These are phyloP conservation scores for Trypanosoma boissoni DNA, from an alignment of 208 protist genomes.

Conservation along the genomic window DNA sequence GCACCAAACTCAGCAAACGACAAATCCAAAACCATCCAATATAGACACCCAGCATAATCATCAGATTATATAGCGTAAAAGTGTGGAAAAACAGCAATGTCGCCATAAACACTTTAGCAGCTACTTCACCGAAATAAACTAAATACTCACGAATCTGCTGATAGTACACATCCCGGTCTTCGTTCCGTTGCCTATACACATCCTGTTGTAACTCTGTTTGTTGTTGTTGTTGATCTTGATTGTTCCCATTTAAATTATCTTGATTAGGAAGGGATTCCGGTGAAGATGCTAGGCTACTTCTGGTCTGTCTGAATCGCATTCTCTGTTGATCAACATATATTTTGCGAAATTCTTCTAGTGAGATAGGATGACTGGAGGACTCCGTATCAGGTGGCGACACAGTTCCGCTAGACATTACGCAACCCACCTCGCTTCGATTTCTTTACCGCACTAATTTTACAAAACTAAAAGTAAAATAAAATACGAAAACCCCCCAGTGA, in stretches of 20 bases:
- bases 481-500: not conserved
- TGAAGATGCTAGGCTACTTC: not conserved
- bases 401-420: not conserved
- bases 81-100: constrained; percentile 13
- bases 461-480: not conserved
- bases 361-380: not conserved
- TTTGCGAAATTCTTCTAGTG: not conserved
- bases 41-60: constrained; percentile 10
- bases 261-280: not conserved
- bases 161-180: not conserved
- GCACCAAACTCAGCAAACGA: too few relatives aligned
- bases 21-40: too few relatives aligned
- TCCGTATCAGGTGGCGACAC: not conserved
- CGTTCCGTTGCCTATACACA: not conserved
- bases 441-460: not conserved
- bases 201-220: not conserved
- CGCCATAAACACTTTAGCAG: not conserved
- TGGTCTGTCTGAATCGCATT: not conserved
- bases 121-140: not conserved
- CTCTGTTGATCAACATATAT: not conserved
- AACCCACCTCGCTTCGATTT: not conserved
- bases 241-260: too few relatives aligned
- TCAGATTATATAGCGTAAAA: constrained; percentile 5
- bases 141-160: not conserved
- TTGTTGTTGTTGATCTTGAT: constrained; percentile 3